Evolutionary conservation across 169 alveolate species (phyloP).

Genomic region (Eimeria tenella): DNA sequence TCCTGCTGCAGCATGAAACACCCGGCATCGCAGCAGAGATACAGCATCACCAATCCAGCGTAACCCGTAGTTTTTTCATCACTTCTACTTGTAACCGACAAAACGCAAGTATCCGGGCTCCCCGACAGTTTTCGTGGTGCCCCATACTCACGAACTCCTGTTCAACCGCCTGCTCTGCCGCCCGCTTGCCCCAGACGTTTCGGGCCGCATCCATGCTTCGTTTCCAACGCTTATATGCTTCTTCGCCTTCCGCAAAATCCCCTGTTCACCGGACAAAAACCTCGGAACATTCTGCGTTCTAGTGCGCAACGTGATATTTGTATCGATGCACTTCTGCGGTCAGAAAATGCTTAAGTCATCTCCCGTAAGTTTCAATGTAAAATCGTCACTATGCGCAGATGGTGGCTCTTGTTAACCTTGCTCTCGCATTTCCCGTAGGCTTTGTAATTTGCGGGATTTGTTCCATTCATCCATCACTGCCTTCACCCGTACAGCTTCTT

Average conservation of each 20-base stretch:
- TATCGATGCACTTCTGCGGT: too few species aligned
- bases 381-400: too few species aligned
- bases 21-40: not conserved
- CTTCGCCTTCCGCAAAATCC: constrained; percentile 70
- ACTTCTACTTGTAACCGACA: too few species aligned
- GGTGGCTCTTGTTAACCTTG: constrained; percentile 33
- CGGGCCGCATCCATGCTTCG: constrained; percentile 68
- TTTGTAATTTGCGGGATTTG: constrained; percentile 37
- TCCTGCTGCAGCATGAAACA: constrained; percentile 63
- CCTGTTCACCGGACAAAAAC: constrained; percentile 49
- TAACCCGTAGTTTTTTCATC: too few species aligned
- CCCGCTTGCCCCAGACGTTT: constrained; percentile 76
- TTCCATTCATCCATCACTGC: constrained; percentile 81
- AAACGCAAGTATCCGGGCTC: too few species aligned
- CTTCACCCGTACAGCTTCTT: constrained; percentile 66
- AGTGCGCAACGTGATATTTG: too few species aligned
- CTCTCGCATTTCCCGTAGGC: constrained; percentile 72
- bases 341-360: too few species aligned
- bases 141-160: constrained; percentile 44
- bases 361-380: too few species aligned
- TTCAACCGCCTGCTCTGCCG: constrained; percentile 75
- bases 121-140: too few species aligned
- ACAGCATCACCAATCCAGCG: not conserved
- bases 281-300: too few species aligned
- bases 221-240: constrained; percentile 76